Base-by-base conservation (phyloP, 306 rosid species). In the Gleditsia sinensis region DNA sequence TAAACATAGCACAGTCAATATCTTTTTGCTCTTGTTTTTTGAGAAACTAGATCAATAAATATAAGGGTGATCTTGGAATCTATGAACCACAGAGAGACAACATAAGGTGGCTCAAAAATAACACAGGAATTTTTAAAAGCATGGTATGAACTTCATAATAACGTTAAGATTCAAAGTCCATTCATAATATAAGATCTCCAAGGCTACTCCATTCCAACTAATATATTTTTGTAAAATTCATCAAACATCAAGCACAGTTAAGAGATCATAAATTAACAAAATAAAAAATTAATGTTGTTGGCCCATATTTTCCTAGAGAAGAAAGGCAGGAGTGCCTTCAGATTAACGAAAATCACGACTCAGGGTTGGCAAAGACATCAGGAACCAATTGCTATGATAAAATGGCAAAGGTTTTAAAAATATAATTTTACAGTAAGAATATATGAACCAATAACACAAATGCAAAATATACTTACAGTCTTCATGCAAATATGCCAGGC, bases 401-500 rank as follows among this genome's bases (percentile, higher is more conserved):
- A 33, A 17, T 19, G 67, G 19, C 5, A 60, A 33, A 9, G 2
- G 27, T 65, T 28, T 13, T 8, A 9, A 64, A 23, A 40, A 48
- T 21, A 43, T 2, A 28, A 24, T 23, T 62, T 59, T 21, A 73
- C 33, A 20, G 34, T 9, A 69, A 23, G 45, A 68, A 51, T 51
- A 21, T 10, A 12, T 14, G 2, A 24, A 55, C 16, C 33, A 40
- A 50, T 2, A 64, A 39, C 28, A 39, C 6, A 78, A 78, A n/a
- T 48, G 75, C 56, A 34, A 65, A 33, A 46, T 72, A 48, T 36
- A 76, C 97, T 74, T 88, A 94, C 99, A 94, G 76, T 94, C 99
- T 83, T 94, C 97, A 25, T 94, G 99, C 50, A 94, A 74, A 82
- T 94, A 94, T 46, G 95, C 96, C 81, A 94, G 75, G 14, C 98